These are phyloP conservation scores for Dissophora ornata DNA, from an alignment of 192 early-diverging fungal species.

Conservation along the genomic window DNA sequence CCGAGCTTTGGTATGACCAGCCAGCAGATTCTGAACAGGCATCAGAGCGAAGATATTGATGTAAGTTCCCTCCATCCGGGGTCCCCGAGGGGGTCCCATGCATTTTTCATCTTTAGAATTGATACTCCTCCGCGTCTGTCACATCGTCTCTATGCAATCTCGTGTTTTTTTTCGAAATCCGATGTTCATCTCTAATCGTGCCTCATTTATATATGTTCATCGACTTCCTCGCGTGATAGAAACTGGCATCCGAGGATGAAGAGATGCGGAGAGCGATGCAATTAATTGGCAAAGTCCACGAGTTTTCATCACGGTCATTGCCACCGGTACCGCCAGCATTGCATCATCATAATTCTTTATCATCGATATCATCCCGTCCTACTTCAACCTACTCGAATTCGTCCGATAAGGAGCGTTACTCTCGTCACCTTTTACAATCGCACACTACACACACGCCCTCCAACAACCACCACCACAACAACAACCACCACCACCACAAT, in stretches of 20 bases:
- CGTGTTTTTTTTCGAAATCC: neutral
- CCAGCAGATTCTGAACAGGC: conserved; percentile 15
- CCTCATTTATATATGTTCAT: neutral
- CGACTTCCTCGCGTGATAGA: conserved; percentile 2
- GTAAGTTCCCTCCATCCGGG: conserved; percentile 17
- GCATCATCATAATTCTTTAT: neutral
- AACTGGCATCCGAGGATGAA: conserved; percentile 31
- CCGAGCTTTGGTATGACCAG: conserved; percentile 37
- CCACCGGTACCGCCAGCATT: conserved; percentile 28
- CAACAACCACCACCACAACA: no score
- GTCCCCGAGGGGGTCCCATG: conserved; percentile 1
- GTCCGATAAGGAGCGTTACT: conserved; percentile 23
- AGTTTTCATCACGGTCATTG: conserved; percentile 31
- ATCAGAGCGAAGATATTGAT: conserved; percentile 34
- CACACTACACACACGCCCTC: neutral
- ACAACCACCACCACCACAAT: no score
- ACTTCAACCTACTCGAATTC: conserved; percentile 34
- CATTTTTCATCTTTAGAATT: conserved; percentile 4
- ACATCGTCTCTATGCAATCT: neutral
- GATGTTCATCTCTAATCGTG: no score
- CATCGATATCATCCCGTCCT: conserved; percentile 34
- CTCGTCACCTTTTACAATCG: conserved; percentile 9
- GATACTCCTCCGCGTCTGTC: neutral
- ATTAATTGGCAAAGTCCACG: conserved; percentile 34
- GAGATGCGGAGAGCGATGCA: conserved; percentile 27